Evolutionary conservation across 352 stramenopile genomes (phyloP), one percentile per base, ranked within the genome.

Genomic region (Phytophthora europaea): DNA sequence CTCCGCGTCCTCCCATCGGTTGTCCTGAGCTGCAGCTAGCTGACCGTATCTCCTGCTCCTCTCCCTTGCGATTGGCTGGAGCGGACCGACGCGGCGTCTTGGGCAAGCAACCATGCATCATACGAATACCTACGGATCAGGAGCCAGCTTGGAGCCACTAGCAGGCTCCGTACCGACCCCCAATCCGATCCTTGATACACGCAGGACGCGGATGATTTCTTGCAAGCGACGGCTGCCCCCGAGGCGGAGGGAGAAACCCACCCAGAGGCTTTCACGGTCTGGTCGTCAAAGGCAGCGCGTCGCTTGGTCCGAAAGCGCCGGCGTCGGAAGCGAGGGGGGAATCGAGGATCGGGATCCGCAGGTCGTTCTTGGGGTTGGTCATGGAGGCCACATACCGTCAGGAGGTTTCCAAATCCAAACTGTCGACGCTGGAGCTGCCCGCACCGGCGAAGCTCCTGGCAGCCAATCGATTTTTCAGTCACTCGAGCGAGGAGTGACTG

Each of bases 181-280:
- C 67, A 81, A 90, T 94, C 88, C 88, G 88, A 94, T 94, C 88
- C 88, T 94, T 84, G 88, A 94, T 94, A 94, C 82, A 88, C 84
- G 83, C 79, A 74, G 61, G 54, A 81, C 80, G 78, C 81, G 67
- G 70, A 52, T 59, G 62, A 75, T 68, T 85, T 70, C 75, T 80
- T 76, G 74, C 76, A 78, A 77, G 71, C 74, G 77, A 80, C 78
- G 72, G 64, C 62, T 73, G 56, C 54, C 58, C 9, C 36, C 26
- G 33, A 43, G 8, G 26, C 20, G 23, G n/a, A 40, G 18, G 36
- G 13, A 47, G 23, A 26, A 31, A 69, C 36, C 38, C 55, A 61
- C 48, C 63, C 61, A 45, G 8, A 47, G 15, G 15, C 28, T 31
- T 47, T 47, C 38, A 47, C 38, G 38, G 38, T 20, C 38, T 47